These are phyloP conservation scores for Fraxinus baroniana DNA, from an alignment of 305 asterid genomes.

Conservation along the genomic window DNA sequence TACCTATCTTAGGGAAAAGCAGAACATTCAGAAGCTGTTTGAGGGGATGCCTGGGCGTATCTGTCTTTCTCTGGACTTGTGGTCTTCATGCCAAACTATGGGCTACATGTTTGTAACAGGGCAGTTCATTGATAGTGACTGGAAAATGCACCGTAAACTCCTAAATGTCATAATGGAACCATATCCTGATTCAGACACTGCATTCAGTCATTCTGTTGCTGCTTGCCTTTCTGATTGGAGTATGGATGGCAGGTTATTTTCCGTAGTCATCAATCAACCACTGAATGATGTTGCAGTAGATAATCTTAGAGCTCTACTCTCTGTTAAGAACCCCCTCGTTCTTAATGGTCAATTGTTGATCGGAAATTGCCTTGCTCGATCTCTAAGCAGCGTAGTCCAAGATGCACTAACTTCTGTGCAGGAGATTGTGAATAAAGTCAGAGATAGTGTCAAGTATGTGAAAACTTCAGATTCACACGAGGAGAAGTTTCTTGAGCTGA, in stretches of 20 bases:
- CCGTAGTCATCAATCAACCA: constrained; percentile 66
- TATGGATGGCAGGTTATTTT: constrained; percentile 74
- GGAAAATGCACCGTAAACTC: constrained; percentile 86
- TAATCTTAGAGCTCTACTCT: constrained; percentile 70
- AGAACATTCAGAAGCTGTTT: constrained; percentile 59
- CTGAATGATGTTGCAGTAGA: constrained; percentile 55
- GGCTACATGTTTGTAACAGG: constrained; percentile 82
- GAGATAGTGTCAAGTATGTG: constrained; percentile 85
- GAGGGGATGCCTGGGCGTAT: constrained; percentile 76
- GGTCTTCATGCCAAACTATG: constrained; percentile 65
- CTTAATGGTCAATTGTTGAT: constrained; percentile 78
- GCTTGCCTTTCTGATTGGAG: constrained; percentile 89
- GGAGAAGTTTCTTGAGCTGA: constrained; percentile 78
- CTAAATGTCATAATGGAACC: constrained; percentile 84
- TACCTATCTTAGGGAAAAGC: constrained; percentile 74
- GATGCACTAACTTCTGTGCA: constrained; percentile 51
- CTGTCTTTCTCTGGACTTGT: constrained; percentile 72
- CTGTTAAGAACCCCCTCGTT: constrained; percentile 75
- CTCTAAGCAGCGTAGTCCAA: constrained; percentile 58
- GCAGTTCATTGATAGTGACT: constrained; percentile 75
- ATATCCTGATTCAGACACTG: constrained; percentile 74
- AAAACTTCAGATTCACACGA: constrained; percentile 74
- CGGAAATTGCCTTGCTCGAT: constrained; percentile 77
- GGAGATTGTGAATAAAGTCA: constrained; percentile 61
- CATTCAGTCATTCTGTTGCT: constrained; percentile 83